A percentile compares a stretch with the other conserved stretches of the same genome.
Conservation (phyloP, 2,329 filamentous ascomycete genomes). For the Aureobasidium subglaciale region DNA sequence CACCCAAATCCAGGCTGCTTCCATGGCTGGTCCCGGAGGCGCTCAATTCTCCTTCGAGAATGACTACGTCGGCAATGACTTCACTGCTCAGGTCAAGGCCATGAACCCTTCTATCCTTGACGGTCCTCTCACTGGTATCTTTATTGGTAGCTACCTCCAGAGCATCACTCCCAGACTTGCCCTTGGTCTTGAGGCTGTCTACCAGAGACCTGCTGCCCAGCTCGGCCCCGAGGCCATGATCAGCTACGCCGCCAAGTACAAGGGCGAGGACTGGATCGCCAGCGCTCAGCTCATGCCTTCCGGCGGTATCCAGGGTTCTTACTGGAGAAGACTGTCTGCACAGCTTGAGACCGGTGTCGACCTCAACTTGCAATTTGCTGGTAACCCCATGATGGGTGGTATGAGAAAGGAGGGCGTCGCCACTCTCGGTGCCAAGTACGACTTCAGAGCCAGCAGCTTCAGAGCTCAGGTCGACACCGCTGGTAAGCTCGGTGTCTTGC, state of each 20-base stretch:
- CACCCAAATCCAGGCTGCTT: constrained; percentile 61
- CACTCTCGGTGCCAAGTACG: constrained; percentile 92
- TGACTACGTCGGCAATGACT: constrained; percentile 89
- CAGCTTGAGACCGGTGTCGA: constrained; percentile 96
- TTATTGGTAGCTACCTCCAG: constrained; percentile 92
- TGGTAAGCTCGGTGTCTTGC: constrained; percentile 83
- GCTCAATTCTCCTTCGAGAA: constrained; percentile 91
- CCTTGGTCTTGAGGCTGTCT: constrained; percentile 85
- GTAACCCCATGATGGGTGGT: constrained; percentile 65
- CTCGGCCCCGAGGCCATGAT: constrained; percentile 85
- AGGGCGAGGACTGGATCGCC: constrained; percentile 84
- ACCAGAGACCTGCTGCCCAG: constrained; percentile 78
- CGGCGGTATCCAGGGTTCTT: constrained; percentile 81
- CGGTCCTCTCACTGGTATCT: constrained; percentile 88
- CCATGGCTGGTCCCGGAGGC: constrained; percentile 54
- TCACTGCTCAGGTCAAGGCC: constrained; percentile 85
- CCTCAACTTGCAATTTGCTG: constrained; percentile 76
- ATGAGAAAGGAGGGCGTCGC: constrained; percentile 81
- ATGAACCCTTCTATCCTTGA: constrained; percentile 93
- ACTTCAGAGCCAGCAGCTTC: constrained; percentile 93
- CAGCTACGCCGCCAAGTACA: constrained; percentile 89
- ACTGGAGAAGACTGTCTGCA: constrained; percentile 88
- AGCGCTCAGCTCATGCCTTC: constrained; percentile 84
- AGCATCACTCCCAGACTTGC: constrained; percentile 80
- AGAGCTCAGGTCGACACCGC: constrained; percentile 91